Evolutionary conservation across 2,329 filamentous ascomycete species (phyloP).

Genomic region (Fusarium solani-melongenae): DNA sequence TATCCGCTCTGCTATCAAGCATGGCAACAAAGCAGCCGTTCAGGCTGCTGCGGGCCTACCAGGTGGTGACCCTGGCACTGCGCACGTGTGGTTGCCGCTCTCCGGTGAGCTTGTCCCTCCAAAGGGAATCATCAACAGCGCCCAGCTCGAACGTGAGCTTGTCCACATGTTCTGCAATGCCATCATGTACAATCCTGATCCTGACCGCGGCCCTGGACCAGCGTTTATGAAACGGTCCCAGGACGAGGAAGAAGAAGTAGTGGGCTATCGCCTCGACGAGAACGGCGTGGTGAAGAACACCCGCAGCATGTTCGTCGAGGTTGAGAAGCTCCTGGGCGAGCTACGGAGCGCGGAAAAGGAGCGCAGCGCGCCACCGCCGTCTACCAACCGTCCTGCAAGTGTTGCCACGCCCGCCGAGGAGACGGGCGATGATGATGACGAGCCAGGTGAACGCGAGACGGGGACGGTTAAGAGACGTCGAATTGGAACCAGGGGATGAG

Average conservation of each 20-base stretch:
- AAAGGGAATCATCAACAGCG: constrained; percentile 90
- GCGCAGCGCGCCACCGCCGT: constrained; percentile 50
- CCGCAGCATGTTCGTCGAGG: constrained; percentile 88
- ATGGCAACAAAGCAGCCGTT: constrained; percentile 74
- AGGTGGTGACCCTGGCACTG: constrained; percentile 66
- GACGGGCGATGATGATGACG: constrained; percentile 62
- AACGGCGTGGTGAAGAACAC: constrained; percentile 90
- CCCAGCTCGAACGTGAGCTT: constrained; percentile 91
- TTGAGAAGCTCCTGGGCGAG: constrained; percentile 80
- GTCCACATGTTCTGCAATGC: constrained; percentile 98
- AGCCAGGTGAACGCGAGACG: constrained; percentile 56
- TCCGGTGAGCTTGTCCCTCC: constrained; percentile 85
- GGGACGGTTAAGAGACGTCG: constrained; percentile 52
- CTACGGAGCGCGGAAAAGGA: constrained; percentile 79
- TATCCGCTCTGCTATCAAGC: constrained; percentile 79
- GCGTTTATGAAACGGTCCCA: constrained; percentile 63
- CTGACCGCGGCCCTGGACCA: constrained; percentile 74
- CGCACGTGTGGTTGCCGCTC: constrained; percentile 73
- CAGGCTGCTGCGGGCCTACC: constrained; percentile 71
- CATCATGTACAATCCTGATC: constrained; percentile 96
- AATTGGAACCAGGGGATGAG: constrained; percentile 49
- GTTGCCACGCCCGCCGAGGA: constrained; percentile 57
- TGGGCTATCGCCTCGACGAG: constrained; percentile 78
- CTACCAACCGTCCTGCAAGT: constrained; percentile 49
- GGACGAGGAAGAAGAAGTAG: constrained; percentile 58